phyloP scores from a whole-genome alignment of 108 stramenopile species.

The Conticribra weissflogii region DNA sequence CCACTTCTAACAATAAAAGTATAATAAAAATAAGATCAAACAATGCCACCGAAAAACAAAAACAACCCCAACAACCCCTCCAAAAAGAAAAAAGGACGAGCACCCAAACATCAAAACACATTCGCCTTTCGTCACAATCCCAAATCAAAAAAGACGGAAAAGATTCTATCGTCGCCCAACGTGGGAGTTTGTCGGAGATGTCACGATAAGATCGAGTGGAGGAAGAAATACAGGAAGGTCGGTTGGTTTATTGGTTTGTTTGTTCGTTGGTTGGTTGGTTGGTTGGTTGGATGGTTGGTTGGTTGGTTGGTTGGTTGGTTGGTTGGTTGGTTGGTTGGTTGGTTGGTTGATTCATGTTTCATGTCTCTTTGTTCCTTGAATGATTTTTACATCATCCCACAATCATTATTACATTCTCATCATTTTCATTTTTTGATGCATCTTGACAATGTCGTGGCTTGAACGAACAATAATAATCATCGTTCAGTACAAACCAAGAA shows the following conservation, averaged over 20 bases:
- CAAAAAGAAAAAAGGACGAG: constrained; percentile 82
- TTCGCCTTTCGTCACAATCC: constrained; percentile 96
- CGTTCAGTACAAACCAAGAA: constrained; percentile 77
- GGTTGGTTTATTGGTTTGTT: background rate
- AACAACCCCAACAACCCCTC: constrained; percentile 24
- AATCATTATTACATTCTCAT: too few species aligned
- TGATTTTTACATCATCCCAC: too few species aligned
- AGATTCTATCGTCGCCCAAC: constrained; percentile 84
- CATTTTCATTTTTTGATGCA: constrained; percentile 2
- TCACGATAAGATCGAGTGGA: constrained; percentile 94
- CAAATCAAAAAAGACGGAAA: constrained; percentile 91
- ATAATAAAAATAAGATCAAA: background rate
- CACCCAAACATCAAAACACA: constrained; percentile 90
- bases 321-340: too few species aligned
- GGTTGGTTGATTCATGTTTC: too few species aligned
- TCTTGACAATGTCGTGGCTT: too few species aligned
- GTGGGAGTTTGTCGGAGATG: constrained; percentile 90
- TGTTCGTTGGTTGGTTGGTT: background rate
- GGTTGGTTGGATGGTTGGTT: background rate
- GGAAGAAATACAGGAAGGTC: constrained; percentile 88
- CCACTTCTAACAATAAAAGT: background rate
- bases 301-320: background rate
- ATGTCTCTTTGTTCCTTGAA: too few species aligned
- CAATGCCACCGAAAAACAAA: background rate
- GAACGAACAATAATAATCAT: too few species aligned